phyloP scores from a whole-genome alignment of 306 rosid species.

The Malus domestica region DNA sequence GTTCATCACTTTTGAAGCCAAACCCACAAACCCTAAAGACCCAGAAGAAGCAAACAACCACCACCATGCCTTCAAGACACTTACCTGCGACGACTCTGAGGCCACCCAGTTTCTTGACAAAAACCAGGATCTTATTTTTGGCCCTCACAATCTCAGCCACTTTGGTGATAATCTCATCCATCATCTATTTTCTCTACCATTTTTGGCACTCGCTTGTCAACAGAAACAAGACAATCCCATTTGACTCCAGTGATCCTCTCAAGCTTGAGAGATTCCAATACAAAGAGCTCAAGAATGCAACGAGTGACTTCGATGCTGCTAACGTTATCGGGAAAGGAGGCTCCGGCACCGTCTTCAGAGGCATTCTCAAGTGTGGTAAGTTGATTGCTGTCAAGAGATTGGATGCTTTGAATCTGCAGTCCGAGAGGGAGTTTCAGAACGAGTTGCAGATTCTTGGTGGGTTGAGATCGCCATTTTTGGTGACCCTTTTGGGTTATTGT shows the following conservation, averaged over 20 bases:
- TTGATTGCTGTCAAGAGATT: conserved; percentile 70
- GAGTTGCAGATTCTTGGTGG: conserved; percentile 95
- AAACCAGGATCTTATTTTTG: conserved; percentile 56
- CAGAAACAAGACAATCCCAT: conserved; percentile 73
- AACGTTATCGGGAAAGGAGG: conserved; percentile 95
- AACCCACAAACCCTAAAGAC: conserved; percentile 3
- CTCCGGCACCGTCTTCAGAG: conserved; percentile 86
- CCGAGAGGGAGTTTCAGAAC: conserved; percentile 86
- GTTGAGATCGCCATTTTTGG: conserved; percentile 72
- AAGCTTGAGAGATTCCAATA: conserved; percentile 75
- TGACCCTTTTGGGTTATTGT: conserved; percentile 82
- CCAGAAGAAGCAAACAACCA: conserved; percentile 11
- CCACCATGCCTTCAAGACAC: conserved; percentile 74
- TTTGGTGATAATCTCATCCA: conserved; percentile 55
- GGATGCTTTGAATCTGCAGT: conserved; percentile 58
- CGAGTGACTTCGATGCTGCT: conserved; percentile 52
- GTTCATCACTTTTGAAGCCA: conserved; percentile 25
- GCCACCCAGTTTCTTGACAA: conserved; percentile 38
- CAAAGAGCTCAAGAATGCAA: conserved; percentile 70
- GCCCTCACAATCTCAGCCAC: conserved; percentile 78
- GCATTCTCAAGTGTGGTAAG: conserved; percentile 62
- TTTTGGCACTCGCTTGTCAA: conserved; percentile 63
- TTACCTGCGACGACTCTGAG: conserved; percentile 40
- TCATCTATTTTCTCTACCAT: conserved; percentile 70
- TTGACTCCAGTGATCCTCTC: conserved; percentile 71